Conservation (phyloP, 305 asterid species). For the Caryopteris hybrid region DNA sequence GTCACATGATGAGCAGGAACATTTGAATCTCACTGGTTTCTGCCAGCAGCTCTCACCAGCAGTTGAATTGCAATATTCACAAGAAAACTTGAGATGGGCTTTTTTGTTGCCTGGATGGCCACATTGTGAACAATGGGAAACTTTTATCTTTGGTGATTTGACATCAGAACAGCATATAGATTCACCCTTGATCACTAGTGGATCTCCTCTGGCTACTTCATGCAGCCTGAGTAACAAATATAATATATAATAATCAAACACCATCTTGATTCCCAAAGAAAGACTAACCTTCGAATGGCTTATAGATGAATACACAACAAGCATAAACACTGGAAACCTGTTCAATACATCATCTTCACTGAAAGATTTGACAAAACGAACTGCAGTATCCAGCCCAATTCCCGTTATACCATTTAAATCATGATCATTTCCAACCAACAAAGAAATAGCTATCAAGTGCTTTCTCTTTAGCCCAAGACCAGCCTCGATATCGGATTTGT, state of each 20-base stretch:
- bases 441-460: conserved; percentile 81
- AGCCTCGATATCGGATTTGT: conserved; percentile 71
- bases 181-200: conserved; percentile 26
- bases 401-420: conserved; percentile 77
- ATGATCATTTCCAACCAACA: conserved; percentile 89
- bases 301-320: conserved; percentile 3
- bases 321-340: conserved; percentile 40
- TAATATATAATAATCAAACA: not conserved
- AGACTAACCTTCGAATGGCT: not conserved
- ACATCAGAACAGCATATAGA: conserved; percentile 25
- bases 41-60: conserved; percentile 52
- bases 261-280: not conserved
- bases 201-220: conserved; percentile 50
- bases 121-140: conserved; percentile 77
- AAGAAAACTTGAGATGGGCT: conserved; percentile 63
- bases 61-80: conserved; percentile 55
- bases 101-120: conserved; percentile 93
- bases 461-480: conserved; percentile 78
- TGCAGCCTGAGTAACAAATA: conserved; percentile 51
- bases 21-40: conserved; percentile 65
- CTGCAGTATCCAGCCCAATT: conserved; percentile 79
- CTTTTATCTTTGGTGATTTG: conserved; percentile 40
- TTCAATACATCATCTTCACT: conserved; percentile 60
- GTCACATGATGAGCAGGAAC: conserved; percentile 72
- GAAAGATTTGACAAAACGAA: conserved; percentile 75